phyloP scores from a whole-genome alignment of 1,284 basidiomycete species.

The Mycocalia duriaeana region DNA sequence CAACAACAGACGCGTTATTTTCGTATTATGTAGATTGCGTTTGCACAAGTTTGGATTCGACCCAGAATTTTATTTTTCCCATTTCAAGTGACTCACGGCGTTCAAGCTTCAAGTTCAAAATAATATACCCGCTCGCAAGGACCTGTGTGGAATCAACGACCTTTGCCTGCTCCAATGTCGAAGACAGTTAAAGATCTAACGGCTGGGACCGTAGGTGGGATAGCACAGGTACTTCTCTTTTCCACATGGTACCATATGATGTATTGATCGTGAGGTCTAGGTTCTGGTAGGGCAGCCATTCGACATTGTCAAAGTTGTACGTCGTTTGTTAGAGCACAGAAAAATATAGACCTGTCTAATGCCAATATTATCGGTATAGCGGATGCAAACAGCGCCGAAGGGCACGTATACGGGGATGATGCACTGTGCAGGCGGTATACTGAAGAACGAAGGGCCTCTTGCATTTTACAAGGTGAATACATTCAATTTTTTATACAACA shows the following conservation, averaged over 20 bases:
- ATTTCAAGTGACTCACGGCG: not conserved
- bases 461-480: conserved; percentile 88
- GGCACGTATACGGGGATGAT: conserved; percentile 88
- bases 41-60: conserved; percentile 20
- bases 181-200: conserved; percentile 73
- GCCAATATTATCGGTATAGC: conserved; percentile 31
- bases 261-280: conserved; percentile 30
- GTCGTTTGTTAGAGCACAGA: conserved; percentile 32
- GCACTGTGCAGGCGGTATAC: conserved; percentile 82
- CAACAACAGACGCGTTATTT: conserved; percentile 13
- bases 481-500: not conserved
- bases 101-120: not conserved
- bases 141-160: conserved; percentile 1
- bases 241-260: conserved; percentile 1
- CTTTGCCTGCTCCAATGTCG: conserved; percentile 27
- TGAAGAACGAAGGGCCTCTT: conserved; percentile 87
- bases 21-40: conserved; percentile 28
- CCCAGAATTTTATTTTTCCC: not conserved
- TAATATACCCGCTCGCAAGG: not conserved
- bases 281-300: conserved; percentile 93
- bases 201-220: conserved; percentile 83
- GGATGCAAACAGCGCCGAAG: conserved; percentile 91
- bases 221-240: conserved; percentile 65
- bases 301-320: conserved; percentile 93
- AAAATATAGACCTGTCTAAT: not conserved